Percentiles rank a stretch among this genome's conserved stretches.
Conservation (phyloP, 441 rosid genomes). For the Croton setiger region DNA sequence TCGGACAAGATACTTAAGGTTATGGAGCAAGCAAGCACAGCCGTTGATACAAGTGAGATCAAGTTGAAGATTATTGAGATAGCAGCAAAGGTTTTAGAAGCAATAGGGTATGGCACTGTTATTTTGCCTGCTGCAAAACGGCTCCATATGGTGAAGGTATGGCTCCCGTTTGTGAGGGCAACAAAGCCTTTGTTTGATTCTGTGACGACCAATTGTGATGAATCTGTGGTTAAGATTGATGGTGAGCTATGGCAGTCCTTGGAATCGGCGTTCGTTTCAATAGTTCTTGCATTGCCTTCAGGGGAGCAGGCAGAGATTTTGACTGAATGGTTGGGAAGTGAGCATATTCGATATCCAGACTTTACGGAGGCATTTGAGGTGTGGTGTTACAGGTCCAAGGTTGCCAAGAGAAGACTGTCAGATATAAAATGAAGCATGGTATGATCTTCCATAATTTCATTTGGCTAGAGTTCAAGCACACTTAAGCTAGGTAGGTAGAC, state of each 20-base stretch:
- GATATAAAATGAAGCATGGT: slow-evolving; percentile 26
- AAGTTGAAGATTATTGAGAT: slow-evolving; percentile 64
- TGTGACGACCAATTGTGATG: slow-evolving; percentile 26
- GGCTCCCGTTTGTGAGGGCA: slow-evolving; percentile 85
- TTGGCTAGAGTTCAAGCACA: slow-evolving; percentile 13
- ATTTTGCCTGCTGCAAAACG: slow-evolving; percentile 68
- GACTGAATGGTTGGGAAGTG: slow-evolving; percentile 67
- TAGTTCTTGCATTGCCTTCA: slow-evolving; percentile 75
- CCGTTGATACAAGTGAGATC: slow-evolving; percentile 40
- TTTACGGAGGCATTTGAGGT: slow-evolving; percentile 85
- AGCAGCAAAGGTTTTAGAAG: slow-evolving; percentile 69
- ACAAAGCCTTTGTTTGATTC: slow-evolving; percentile 66
- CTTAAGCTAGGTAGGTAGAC: slow-evolving; percentile 12
- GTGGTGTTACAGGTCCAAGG: slow-evolving; percentile 89
- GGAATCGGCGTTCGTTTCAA: slow-evolving; percentile 70
- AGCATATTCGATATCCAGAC: slow-evolving; percentile 66
- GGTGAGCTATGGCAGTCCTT: slow-evolving; percentile 82
- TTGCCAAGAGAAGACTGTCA: slow-evolving; percentile 70
- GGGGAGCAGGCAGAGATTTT: slow-evolving; percentile 75
- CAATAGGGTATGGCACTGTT: slow-evolving; percentile 71
- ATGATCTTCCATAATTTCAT: slow-evolving; percentile 17
- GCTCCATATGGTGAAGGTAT: slow-evolving; percentile 59
- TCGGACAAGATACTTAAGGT: slow-evolving; percentile 61
- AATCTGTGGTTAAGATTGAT: slow-evolving; percentile 45
- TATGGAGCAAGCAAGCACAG: slow-evolving; percentile 34